phyloP scores from a whole-genome alignment of 352 stramenopile genomes.

The Halophytophthora batemanensis region DNA sequence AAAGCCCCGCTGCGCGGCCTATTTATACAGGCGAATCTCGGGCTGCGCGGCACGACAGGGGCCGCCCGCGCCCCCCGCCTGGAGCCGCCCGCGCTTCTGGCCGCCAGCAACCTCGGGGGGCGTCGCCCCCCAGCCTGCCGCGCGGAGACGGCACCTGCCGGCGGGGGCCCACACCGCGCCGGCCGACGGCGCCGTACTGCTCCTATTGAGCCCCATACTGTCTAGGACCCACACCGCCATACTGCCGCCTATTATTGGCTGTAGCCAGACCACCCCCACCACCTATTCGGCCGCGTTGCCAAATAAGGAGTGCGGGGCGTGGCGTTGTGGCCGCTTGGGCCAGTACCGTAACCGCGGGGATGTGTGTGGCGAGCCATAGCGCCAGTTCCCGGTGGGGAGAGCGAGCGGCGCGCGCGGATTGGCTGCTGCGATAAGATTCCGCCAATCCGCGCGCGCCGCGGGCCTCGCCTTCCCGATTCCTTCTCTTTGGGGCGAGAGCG shows the following conservation, averaged over 20 bases:
- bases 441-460: conserved; percentile 23
- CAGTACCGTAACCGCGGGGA: conserved; percentile 11
- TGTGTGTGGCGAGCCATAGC: conserved; percentile 23
- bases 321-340: conserved; percentile 2
- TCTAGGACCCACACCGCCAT: too few species aligned
- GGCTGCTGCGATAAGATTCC: too few species aligned
- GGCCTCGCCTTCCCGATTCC: conserved; percentile 1
- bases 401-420: conserved; percentile 18
- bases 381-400: conserved; percentile 33
- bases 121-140: too few species aligned
- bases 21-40: not conserved
- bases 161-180: too few species aligned
- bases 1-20: not conserved
- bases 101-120: too few species aligned
- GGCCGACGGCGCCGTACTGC: too few species aligned
- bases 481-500: not conserved
- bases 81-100: too few species aligned
- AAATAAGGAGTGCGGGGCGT: conserved; percentile 28
- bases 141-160: too few species aligned
- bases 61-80: too few species aligned
- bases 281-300: conserved; percentile 15
- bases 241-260: too few species aligned
- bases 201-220: too few species aligned
- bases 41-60: too few species aligned
- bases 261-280: not conserved